Evolutionary conservation across 1,284 basidiomycete species (phyloP), one percentile per base, ranked within the genome.

Genomic region (Heterobasidion annosum): DNA sequence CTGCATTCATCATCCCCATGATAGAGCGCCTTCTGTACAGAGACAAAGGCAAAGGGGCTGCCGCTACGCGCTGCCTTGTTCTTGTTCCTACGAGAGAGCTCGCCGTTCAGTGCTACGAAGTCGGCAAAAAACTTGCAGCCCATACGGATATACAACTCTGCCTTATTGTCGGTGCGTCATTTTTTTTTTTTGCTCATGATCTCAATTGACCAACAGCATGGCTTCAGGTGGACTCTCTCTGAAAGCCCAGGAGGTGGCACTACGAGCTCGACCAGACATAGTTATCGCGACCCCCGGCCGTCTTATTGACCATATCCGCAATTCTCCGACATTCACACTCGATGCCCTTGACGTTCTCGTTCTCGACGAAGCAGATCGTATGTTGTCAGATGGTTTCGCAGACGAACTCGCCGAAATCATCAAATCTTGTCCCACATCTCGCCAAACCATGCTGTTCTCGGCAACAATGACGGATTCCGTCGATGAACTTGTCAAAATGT

Each of bases 391-490:
- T 65, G 96, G 96, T 37, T 99, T 98, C 72, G 83, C 87, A n/a
- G 95, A 95, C 67, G 96, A 98, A 68, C 76, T 99, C 35, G 77
- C 85, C 40, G 96, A 99, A 71, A 98, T 99, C 62, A 85, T 98
- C 68, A 87, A 85, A 60, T 81, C 89, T 42, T 96, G 94, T 65
- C 95, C 96, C 1, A 73, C 77, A 13, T 88, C 88, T 34, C 83
- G 96, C 43, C 96, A 98, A 69, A 98, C 96, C 3, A 97, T 99
- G 93, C 78, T 99, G 32, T 99, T 99, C 71, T 97, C 93, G 0
- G 96, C 96, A 1, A 99, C 96, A 1, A 98, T 98, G 88, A 97
- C 93, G 1, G 96, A 98, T 70, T 88, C 88, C 1, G 90, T 99
- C 8, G 93, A 98, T 64, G 88, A 94, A 65, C 81, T 99, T 46